Evolutionary conservation across 352 stramenopile species (phyloP).

Genomic region (Plasmopara halstedii): DNA sequence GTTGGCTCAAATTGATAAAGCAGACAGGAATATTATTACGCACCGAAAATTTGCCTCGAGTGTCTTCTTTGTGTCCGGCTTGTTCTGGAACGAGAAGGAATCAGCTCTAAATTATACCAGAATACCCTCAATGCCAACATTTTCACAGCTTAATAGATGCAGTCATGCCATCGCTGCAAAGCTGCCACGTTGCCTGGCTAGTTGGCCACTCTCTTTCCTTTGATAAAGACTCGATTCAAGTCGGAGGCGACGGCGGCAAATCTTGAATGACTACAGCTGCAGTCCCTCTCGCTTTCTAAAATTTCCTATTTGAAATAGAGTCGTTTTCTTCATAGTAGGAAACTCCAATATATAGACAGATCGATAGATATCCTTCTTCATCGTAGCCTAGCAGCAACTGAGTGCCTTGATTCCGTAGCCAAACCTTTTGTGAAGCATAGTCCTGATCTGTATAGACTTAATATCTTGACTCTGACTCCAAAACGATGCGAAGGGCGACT

Average conservation of each 20-base stretch:
- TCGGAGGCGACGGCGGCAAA: conserved; percentile 10
- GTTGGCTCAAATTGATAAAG: too few species aligned
- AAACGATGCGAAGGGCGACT: conserved; percentile 4
- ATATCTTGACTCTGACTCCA: not conserved
- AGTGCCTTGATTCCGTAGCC: not conserved
- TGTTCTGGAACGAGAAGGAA: not conserved
- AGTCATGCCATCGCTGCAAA: conserved; percentile 11
- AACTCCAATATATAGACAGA: too few species aligned
- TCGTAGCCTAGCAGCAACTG: too few species aligned
- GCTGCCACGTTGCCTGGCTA: conserved; percentile 13
- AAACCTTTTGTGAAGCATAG: not conserved
- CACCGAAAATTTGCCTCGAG: too few species aligned
- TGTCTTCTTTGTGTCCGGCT: too few species aligned
- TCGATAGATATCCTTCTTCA: too few species aligned
- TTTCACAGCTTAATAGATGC: conserved; percentile 2
- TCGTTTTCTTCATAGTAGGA: not conserved
- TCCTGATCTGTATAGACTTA: too few species aligned
- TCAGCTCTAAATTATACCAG: too few species aligned
- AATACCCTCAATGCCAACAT: too few species aligned
- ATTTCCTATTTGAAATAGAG: not conserved
- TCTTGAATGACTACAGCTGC: conserved; percentile 11
- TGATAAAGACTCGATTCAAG: conserved; percentile 4
- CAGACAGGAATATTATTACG: too few species aligned
- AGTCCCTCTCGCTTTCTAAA: conserved; percentile 5
- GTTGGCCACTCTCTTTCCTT: not conserved